A percentile compares a stretch with the other conserved stretches of the same genome.
Evolutionary conservation across 1,284 basidiomycete genomes (phyloP).

Genomic region (Apiotrichum mycotoxinovorans): DNA sequence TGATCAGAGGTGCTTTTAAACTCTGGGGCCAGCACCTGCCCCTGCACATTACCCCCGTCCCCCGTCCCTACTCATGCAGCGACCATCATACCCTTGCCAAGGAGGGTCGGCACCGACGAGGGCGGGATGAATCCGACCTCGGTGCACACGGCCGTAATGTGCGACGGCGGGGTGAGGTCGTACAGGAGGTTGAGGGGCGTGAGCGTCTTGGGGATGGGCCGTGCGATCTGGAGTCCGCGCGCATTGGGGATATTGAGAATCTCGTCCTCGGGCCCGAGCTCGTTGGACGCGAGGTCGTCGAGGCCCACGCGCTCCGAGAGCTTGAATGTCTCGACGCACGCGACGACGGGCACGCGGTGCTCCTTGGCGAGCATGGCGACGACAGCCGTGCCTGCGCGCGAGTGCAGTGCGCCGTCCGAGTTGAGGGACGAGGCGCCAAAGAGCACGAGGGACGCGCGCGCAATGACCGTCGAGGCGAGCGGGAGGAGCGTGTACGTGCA

Average conservation of each 20-base stretch:
- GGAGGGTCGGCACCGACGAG: conserved; percentile 54
- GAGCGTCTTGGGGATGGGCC: conserved; percentile 44
- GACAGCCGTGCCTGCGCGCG: conserved; percentile 89
- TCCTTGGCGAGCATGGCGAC: conserved; percentile 94
- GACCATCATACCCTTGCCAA: conserved; percentile 40
- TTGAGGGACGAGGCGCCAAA: conserved; percentile 92
- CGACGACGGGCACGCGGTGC: conserved; percentile 85
- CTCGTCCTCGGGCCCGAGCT: conserved; percentile 63
- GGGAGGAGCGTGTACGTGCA: conserved; percentile 90
- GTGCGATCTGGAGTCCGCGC: conserved; percentile 12
- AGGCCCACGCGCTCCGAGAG: conserved; percentile 90
- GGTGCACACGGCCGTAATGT: conserved; percentile 92
- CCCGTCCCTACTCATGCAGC: neutral
- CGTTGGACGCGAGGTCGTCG: conserved; percentile 94
- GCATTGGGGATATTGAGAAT: conserved; percentile 28
- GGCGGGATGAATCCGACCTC: conserved; percentile 84
- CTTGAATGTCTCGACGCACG: conserved; percentile 98
- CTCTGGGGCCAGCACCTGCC: no score
- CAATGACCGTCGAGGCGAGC: conserved; percentile 78
- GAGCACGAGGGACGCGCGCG: conserved; percentile 73
- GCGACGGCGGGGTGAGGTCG: conserved; percentile 82
- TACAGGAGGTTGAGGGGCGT: conserved; percentile 81
- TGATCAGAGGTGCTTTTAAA: no score
- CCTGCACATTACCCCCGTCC: no score
- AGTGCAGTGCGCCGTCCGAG: conserved; percentile 91